Evolutionary conservation across 345 rosid species (phyloP).

Genomic region (Microthlaspi erraticum): DNA sequence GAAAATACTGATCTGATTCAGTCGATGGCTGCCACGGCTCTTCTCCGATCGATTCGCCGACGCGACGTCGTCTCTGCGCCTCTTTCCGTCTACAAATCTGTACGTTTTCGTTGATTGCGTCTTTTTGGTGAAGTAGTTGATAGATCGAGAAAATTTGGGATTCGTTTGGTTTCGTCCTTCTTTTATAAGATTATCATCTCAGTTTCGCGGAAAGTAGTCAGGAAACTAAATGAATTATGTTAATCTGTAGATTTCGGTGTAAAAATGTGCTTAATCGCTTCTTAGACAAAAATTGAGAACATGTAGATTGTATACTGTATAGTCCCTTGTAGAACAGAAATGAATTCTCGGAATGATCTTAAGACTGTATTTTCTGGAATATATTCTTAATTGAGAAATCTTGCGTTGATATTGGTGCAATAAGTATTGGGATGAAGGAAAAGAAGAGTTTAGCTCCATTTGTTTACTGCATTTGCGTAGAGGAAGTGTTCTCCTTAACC

Average conservation of each 20-base stretch:
- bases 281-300: background rate
- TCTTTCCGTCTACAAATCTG: slow-evolving; percentile 64
- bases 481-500: background rate
- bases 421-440: background rate
- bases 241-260: slow-evolving; percentile 3
- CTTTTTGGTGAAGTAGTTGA: background rate
- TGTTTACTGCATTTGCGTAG: slow-evolving; percentile 6
- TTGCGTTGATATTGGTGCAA: slow-evolving; percentile 1
- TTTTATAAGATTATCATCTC: background rate
- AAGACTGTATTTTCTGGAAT: background rate
- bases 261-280: background rate
- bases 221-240: background rate
- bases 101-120: slow-evolving; percentile 41
- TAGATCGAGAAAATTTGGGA: slow-evolving; percentile 18
- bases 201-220: background rate
- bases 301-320: background rate
- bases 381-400: background rate
- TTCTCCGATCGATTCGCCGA: slow-evolving; percentile 73
- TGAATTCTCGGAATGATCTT: background rate
- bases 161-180: slow-evolving; percentile 17
- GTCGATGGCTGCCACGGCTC: slow-evolving; percentile 66
- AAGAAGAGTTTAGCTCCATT: slow-evolving; percentile 7
- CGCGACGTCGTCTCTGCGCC: slow-evolving; percentile 68
- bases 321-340: background rate
- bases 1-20: slow-evolving; percentile 20